phyloP scores from a whole-genome alignment of 2,329 filamentous ascomycete species.

The Phialophora macrospora region DNA sequence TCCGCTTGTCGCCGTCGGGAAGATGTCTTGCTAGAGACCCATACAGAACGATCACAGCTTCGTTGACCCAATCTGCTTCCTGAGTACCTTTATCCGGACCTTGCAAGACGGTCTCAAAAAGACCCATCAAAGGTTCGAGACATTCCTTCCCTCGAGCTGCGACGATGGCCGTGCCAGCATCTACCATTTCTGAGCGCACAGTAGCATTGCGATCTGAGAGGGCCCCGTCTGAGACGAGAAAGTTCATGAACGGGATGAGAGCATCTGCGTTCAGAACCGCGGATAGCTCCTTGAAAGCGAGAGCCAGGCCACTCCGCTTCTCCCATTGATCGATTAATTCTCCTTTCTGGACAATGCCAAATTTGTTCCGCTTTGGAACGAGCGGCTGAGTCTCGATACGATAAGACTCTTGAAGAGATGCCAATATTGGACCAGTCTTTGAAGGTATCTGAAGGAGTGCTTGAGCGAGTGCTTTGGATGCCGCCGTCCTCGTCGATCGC shows the following conservation, averaged over 20 bases:
- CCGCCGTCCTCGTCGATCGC: slow-evolving; percentile 78
- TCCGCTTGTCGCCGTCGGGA: slow-evolving; percentile 79
- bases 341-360: slow-evolving; percentile 90
- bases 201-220: slow-evolving; percentile 78
- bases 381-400: slow-evolving; percentile 78
- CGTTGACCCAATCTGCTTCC: slow-evolving; percentile 86
- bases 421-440: slow-evolving; percentile 66
- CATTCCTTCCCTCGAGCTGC: slow-evolving; percentile 78
- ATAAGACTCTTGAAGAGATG: slow-evolving; percentile 72
- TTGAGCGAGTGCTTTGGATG: slow-evolving; percentile 79
- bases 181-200: slow-evolving; percentile 88
- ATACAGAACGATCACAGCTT: slow-evolving; percentile 97
- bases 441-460: slow-evolving; percentile 66
- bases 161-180: slow-evolving; percentile 82
- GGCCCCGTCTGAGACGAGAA: slow-evolving; percentile 83
- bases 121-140: slow-evolving; percentile 87
- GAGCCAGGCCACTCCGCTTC: slow-evolving; percentile 82
- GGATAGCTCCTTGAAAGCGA: slow-evolving; percentile 83
- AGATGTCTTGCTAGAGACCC: slow-evolving; percentile 90
- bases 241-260: slow-evolving; percentile 78
- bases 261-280: slow-evolving; percentile 69
- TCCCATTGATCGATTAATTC: slow-evolving; percentile 92
- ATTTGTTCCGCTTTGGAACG: slow-evolving; percentile 83
- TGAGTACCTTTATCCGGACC: slow-evolving; percentile 80
- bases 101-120: slow-evolving; percentile 88